phyloP scores from a whole-genome alignment of 1,139 yeast genomes.

The Candida albicans region DNA sequence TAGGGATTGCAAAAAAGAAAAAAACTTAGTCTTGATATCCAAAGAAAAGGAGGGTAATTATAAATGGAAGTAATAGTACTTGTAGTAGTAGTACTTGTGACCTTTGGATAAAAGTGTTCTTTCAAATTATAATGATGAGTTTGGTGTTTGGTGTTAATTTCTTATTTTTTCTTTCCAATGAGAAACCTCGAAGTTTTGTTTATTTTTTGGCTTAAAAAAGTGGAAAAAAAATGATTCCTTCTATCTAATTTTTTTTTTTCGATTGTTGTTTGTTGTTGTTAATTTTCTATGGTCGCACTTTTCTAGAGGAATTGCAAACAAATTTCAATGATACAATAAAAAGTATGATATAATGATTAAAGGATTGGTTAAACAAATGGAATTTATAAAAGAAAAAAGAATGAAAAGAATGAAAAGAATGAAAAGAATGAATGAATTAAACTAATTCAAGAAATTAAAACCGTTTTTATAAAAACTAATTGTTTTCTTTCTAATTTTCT shows the following conservation, averaged over 20 bases:
- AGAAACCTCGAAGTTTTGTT: no score
- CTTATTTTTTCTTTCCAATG: no score
- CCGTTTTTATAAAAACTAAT: background rate
- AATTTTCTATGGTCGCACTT: background rate
- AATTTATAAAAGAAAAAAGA: background rate
- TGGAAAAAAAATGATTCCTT: no score
- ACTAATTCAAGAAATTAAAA: background rate
- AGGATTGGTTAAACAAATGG: background rate
- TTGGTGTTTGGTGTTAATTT: no score
- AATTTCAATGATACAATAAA: background rate
- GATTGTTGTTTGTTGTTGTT: background rate
- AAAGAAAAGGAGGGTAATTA: no score
- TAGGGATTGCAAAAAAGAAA: background rate
- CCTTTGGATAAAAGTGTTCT: no score
- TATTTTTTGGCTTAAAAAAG: no score
- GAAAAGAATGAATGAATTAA: background rate
- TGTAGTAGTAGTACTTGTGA: no score
- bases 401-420: background rate
- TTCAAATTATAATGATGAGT: no score
- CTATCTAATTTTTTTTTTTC: no score
- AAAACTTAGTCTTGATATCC: background rate
- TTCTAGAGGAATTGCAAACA: no score
- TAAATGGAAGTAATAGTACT: no score
- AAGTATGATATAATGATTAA: background rate
- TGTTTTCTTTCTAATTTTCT: background rate